Conservation (phyloP, 495 filamentous ascomycete genomes). For the Aspergillus ostianus region DNA sequence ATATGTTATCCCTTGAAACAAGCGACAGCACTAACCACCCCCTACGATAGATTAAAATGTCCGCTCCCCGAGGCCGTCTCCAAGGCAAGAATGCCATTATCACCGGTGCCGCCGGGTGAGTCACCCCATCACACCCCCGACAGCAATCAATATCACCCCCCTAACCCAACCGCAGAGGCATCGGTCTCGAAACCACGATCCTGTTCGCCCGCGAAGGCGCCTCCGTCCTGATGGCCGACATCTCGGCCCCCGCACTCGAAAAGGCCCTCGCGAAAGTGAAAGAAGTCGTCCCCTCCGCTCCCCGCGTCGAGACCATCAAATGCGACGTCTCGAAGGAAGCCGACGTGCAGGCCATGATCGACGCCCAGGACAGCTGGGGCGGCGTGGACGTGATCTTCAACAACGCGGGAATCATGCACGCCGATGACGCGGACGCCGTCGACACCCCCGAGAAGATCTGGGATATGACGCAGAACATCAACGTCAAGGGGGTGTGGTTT, state of each 20-base stretch:
- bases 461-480: conserved; percentile 92
- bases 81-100: conserved; percentile 87
- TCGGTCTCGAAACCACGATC: conserved; percentile 91
- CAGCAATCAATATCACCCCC: too few relatives aligned
- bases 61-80: conserved; percentile 52
- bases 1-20: neutral
- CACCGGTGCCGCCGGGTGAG: conserved; percentile 87
- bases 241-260: conserved; percentile 68
- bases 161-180: conserved; percentile 59
- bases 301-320: conserved; percentile 55
- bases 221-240: conserved; percentile 81
- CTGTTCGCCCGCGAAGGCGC: conserved; percentile 91
- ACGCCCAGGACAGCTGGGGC: conserved; percentile 75
- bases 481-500: conserved; percentile 98
- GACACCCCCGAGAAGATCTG: conserved; percentile 87
- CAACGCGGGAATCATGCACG: conserved; percentile 98
- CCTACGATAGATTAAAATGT: neutral
- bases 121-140: conserved; percentile 13
- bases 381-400: conserved; percentile 96
- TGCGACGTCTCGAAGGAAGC: conserved; percentile 71
- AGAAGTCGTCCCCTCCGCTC: conserved; percentile 57
- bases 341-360: conserved; percentile 67
- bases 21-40: neutral
- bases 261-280: conserved; percentile 67
- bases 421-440: conserved; percentile 79